Base-by-base conservation (phyloP, 2,329 filamentous ascomycete species). In the Aspergillus felis region DNA sequence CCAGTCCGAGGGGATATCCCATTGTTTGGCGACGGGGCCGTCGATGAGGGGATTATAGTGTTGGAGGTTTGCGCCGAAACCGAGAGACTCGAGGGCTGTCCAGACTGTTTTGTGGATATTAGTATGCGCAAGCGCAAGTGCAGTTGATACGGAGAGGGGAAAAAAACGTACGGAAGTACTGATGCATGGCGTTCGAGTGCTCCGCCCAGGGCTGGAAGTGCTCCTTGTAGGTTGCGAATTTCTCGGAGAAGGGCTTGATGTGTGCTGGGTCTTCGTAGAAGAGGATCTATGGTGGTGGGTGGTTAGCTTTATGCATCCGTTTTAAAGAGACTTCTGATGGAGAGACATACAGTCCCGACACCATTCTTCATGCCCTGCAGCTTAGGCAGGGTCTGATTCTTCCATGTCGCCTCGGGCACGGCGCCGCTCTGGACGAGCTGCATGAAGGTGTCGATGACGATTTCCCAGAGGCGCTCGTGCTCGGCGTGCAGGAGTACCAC, bases 11-110 rank as follows among this genome's bases (percentile, higher is more conserved):
- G 90, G 88, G 32, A 96, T 67, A 57, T 82, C 82, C 89, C 90
- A 96, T 66, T 85, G 79, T 61, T 79, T 79, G 48, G 82, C 77
- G 54, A 92, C 88, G 78, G 87, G 85, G 63, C 82, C 81, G 77
- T 96, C 89, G 66, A 95, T 85, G 57, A 96, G 76, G 22, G 91
- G 91, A 83, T 91, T 94, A 82, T 96, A 96, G 80, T 96, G 92
- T 82, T 96, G 92, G 54, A 96, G 82, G 82, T 92, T 96, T 72
- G 88, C 89, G 64, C 91, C 91, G 56, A 95, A 84, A 29, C 92
- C 91, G 73, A 94, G 91, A 59, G 87, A 82, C 78, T 92, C 89
- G 57, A 96, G 85, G 3, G 87, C 89, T 20, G 87, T 87, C 92
- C 92, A 96, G 65, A 91, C 75, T 76, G 51, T 20, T 20, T 38